phyloP scores from a whole-genome alignment of 805 yeast genomes.

The Candida ponderosae region DNA sequence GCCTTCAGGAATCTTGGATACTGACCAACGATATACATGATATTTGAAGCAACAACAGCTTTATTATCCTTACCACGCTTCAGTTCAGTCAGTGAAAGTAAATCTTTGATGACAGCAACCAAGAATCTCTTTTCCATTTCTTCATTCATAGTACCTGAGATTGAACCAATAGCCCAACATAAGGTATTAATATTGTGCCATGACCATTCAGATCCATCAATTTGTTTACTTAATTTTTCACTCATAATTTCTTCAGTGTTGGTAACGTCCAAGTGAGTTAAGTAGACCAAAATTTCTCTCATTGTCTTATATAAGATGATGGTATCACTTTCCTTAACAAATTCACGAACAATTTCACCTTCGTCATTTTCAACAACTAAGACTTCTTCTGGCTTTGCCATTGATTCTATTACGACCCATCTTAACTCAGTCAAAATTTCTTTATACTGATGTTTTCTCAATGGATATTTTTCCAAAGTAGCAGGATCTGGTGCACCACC shows the following conservation, averaged over 20 bases:
- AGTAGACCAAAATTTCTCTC: conserved; percentile 91
- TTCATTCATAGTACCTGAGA: conserved; percentile 97
- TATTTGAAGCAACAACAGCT: conserved; percentile 99
- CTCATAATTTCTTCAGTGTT: conserved; percentile 94
- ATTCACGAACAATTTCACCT: conserved; percentile 97
- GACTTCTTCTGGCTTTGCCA: conserved; percentile 99
- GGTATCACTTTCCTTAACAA: conserved; percentile 94
- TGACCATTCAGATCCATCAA: conserved; percentile 97
- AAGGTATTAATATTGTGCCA: conserved; percentile 96
- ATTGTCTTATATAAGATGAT: conserved; percentile 90
- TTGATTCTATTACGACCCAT: conserved; percentile 89
- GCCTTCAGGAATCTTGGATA: conserved; percentile 96
- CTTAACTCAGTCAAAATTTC: conserved; percentile 75
- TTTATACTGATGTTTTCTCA: conserved; percentile 81
- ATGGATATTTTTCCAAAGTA: conserved; percentile 64
- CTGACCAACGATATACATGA: conserved; percentile 99
- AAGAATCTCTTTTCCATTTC: conserved; percentile 93
- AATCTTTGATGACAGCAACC: conserved; percentile 87
- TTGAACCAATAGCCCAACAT: conserved; percentile 99
- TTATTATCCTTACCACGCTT: conserved; percentile 96
- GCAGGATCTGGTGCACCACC: conserved; percentile 88
- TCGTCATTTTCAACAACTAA: conserved; percentile 96
- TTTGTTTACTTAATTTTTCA: conserved; percentile 82
- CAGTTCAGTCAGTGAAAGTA: conserved; percentile 87
- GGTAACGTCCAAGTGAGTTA: conserved; percentile 90